Evolutionary conservation across 2,329 filamentous ascomycete genomes (phyloP), one percentile per base, ranked within the genome.

Genomic region (Fusarium hostae): DNA sequence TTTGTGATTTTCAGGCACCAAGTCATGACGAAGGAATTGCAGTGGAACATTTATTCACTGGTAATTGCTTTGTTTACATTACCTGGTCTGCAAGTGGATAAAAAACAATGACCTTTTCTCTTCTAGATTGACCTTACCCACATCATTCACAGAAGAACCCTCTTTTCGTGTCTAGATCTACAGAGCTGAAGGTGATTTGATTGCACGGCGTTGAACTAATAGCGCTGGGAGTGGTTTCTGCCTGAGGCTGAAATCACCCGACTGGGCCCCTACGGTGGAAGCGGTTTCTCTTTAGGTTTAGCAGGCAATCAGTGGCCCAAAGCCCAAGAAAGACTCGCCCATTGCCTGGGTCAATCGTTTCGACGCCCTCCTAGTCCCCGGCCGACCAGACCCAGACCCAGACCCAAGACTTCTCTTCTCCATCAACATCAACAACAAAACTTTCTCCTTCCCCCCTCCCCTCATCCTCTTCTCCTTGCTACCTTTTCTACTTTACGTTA

Each of bases 351-450:
- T 74, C 65, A 72, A 71, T 72, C 73, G 72, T 68, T 75, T 75
- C 65, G 61, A 72, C 61, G 55, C 70, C 68, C 70, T 75, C 67
- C 61, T 72, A 56, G 40, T 52, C 64, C 68, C 70, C 56, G 63
- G 70, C 62, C 67, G 72, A 73, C 71, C 47, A 63, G 52, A 59
- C 68, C 66, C 35, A 50, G 48, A 51, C 48, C 68, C 40, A 55
- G 55, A 52, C 61, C 63, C 56, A 58, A 69, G 67, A 68, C 65
- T 68, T 73, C 66, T 74, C 66, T 72, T 66, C 69, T 63, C 70
- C 73, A 72, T 75, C 68, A 68, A 59, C 74, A 68, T 71, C 71
- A 75, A 68, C 73, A 76, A 72, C 71, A 76, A 77, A 76, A 59
- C 70, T 67, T 72, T 66, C 64, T 69, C 63, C 67, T 68, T 61